Base-by-base conservation (phyloP, 768 basidiomycete genomes). In the Lactarius quietus region DNA sequence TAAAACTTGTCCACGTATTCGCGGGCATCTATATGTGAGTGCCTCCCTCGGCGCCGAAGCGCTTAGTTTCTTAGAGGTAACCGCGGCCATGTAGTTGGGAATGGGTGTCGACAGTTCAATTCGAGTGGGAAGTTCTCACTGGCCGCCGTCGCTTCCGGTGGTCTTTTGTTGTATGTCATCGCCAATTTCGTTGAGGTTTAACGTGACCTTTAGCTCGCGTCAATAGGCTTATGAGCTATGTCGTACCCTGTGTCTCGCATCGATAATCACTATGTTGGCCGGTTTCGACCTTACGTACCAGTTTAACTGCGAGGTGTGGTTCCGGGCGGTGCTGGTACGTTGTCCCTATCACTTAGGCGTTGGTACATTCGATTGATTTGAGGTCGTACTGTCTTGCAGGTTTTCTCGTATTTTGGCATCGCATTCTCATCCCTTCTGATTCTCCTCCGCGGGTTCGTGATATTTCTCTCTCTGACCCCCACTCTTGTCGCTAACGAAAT, bases 1-100 rank as follows among this genome's bases (percentile, higher is more conserved):
- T 62, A n/a, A 62, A 62, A 41, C 61, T 62, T 14, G 10, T 62
- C 53, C 61, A 62, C 54, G 61, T 62, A 17, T 62, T 62, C 33
- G 61, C 52, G 18, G 61, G 61, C 5, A 55, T 62, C 4, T 62
- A 62, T 28, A 35, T 62, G 61, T 62, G 53, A 62, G 61, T 39
- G 20, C 31, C 12, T 39, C 6, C 20, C 38, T 17, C 23, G 14
- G 38, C 7, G 35, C 23, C 45, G 36, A 52, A 39, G 6, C 26
- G 26, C n/a, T 26, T 26, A 52, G n/a, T 28, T 36, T 33, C 33
- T 51, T 15, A 51, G 14, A 55, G n/a, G 28, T 18, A 20, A 55
- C 20, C 52, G 20, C 52, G 58, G 20, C 7, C 18, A 18, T 41
- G 15, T 51, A 62, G 61, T 15, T 62, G 61, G 61, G 61, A 62